phyloP scores from a whole-genome alignment of 2,329 filamentous ascomycete species.

The Fusarium oxysporum region DNA sequence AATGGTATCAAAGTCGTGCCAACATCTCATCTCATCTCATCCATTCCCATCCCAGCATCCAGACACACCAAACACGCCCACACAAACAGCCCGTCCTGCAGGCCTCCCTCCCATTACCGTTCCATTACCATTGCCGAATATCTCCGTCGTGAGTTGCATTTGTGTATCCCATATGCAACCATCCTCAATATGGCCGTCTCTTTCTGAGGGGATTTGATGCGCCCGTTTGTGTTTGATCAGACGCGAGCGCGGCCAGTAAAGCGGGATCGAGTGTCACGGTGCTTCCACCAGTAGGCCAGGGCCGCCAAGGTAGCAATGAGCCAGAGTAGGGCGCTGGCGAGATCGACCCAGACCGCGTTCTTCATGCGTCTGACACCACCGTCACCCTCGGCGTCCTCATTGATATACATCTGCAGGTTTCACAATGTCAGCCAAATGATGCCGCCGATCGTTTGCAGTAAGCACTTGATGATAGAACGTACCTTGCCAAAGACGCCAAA shows the following conservation, averaged over 20 bases:
- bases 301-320: conserved; percentile 69
- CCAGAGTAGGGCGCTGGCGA: conserved; percentile 82
- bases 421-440: conserved; percentile 27
- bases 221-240: conserved; percentile 44
- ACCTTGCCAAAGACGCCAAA: conserved; percentile 85
- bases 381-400: conserved; percentile 73
- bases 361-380: conserved; percentile 80
- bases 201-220: background rate
- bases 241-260: conserved; percentile 71
- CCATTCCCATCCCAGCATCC: background rate
- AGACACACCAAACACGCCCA: background rate
- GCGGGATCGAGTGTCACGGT: conserved; percentile 62
- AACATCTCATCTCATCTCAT: background rate
- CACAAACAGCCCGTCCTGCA: conserved; percentile 31
- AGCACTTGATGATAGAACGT: conserved; percentile 21
- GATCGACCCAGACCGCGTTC: conserved; percentile 85
- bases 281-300: conserved; percentile 68
- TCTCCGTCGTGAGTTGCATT: conserved; percentile 6
- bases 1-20: conserved; percentile 18
- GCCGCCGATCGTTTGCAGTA: conserved; percentile 6
- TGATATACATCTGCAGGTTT: conserved; percentile 72
- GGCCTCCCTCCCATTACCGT: conserved; percentile 2
- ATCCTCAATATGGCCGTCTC: conserved; percentile 1
- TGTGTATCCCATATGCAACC: conserved; percentile 2
- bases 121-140: background rate